phyloP scores from a whole-genome alignment of 768 basidiomycete species.

The Pulveroboletus ravenelii region DNA sequence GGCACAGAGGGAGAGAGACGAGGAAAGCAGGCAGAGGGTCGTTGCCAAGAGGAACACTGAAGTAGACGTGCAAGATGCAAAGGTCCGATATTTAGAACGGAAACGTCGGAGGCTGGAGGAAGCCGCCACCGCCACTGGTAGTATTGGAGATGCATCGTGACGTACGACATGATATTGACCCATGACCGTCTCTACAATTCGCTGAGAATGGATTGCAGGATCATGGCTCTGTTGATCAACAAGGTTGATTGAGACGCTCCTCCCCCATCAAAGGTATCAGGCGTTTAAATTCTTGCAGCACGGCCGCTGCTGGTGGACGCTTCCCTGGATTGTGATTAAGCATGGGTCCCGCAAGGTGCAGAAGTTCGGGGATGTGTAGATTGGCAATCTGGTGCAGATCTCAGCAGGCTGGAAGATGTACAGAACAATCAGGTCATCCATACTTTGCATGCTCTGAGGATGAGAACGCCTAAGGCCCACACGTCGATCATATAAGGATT shows the following conservation, averaged over 20 bases:
- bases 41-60: slow-evolving; percentile 75
- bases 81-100: slow-evolving; percentile 69
- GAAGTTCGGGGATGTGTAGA: slow-evolving; percentile 55
- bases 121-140: background rate
- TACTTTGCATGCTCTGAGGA: slow-evolving; percentile 64
- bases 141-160: slow-evolving; percentile 13
- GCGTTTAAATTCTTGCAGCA: slow-evolving; percentile 49
- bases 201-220: background rate
- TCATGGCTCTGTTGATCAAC: background rate
- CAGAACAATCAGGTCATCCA: slow-evolving; percentile 7
- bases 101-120: slow-evolving; percentile 74
- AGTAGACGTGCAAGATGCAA: slow-evolving; percentile 66
- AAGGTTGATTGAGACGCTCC: slow-evolving; percentile 25
- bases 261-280: slow-evolving; percentile 41
- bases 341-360: slow-evolving; percentile 55
- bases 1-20: slow-evolving; percentile 52
- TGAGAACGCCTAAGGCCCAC: slow-evolving; percentile 64
- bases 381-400: slow-evolving; percentile 44
- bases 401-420: slow-evolving; percentile 3
- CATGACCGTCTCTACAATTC: background rate
- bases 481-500: slow-evolving; percentile 73
- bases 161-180: background rate
- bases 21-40: slow-evolving; percentile 61
- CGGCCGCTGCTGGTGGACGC: slow-evolving; percentile 47
- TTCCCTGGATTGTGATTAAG: slow-evolving; percentile 45